Evolutionary conservation across 2,329 filamentous ascomycete genomes (phyloP).

Genomic region (Myriosclerotinia scirpicola): DNA sequence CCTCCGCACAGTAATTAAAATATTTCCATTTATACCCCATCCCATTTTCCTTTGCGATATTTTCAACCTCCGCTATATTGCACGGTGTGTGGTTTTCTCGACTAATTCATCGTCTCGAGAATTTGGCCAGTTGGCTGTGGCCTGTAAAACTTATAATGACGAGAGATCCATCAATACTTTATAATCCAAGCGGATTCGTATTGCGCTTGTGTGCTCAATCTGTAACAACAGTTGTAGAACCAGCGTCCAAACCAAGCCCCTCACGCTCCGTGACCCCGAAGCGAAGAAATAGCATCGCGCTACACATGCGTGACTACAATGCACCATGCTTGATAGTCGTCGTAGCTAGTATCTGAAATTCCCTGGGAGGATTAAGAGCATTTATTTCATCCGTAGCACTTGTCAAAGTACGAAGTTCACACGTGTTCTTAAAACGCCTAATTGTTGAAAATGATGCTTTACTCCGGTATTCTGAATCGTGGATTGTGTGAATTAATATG

Average conservation of each 20-base stretch:
- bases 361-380: slow-evolving; percentile 38
- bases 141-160: slow-evolving; percentile 42
- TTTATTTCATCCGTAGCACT: slow-evolving; percentile 42
- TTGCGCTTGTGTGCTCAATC: slow-evolving; percentile 36
- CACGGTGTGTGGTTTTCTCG: slow-evolving; percentile 33
- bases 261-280: slow-evolving; percentile 39
- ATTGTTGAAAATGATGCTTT: slow-evolving; percentile 39
- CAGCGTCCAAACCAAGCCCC: slow-evolving; percentile 41
- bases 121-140: slow-evolving; percentile 41
- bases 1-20: slow-evolving; percentile 38
- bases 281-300: slow-evolving; percentile 33
- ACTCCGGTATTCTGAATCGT: slow-evolving; percentile 34
- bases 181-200: slow-evolving; percentile 37
- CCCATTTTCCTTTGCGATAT: slow-evolving; percentile 33
- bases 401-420: slow-evolving; percentile 39
- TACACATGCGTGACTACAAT: slow-evolving; percentile 38
- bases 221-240: slow-evolving; percentile 40
- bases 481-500: no score
- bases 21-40: slow-evolving; percentile 37
- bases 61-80: slow-evolving; percentile 42
- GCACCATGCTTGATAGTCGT: slow-evolving; percentile 44
- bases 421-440: slow-evolving; percentile 43
- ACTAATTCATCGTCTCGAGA: slow-evolving; percentile 38
- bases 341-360: slow-evolving; percentile 40
- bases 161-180: slow-evolving; percentile 37